Base-by-base conservation (phyloP, 148 eudicot genomes). In the Chenopodium suecicum region DNA sequence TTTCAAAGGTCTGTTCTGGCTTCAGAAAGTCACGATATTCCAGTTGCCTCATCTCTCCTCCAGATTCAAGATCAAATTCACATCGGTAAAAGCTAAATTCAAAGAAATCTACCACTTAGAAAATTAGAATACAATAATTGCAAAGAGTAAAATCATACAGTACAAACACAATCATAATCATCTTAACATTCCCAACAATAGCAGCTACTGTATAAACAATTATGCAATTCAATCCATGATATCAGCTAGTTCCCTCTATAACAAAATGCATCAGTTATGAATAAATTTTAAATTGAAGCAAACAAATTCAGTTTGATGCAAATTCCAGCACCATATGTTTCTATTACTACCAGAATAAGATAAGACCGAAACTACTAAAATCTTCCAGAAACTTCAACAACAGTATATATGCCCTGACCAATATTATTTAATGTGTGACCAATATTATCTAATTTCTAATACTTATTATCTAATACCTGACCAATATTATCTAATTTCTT, bases 81-180 rank as follows among this genome's bases (percentile, higher is more conserved):
- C 97, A 93, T 70, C 94, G 84, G 80, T 90, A 88, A 75, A 91
- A 93, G 84, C 97, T 93, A 94, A 88, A 83, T 63, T 56, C 47
- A 77, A 9, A 70, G 31, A 47, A 70, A 9, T 17, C 37, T 58
- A 25, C 37, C 68, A 25, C 17, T 65, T 46, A 65, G 52, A 48
- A 27, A 60, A 31, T 31, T 31, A 31, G 31, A 31, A 31, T 31
- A 29, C 23, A 4, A 4, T 10, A 73, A 41, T 32, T 13, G 60
- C 60, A 68, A 66, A 48, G 25, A 66, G 58, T 31, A 32, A 64
- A 76, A 77, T 37, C 31, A 32, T 9, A 14, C 10, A 68, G n/a
- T 71, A 20, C 5, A 41, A 71, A 27, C 23, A 17, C 46, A 31
- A 31, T 31, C 31, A 31, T 31, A 47, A 76, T 19, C 41, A 58